Evolutionary conservation across 129 eudicot species (phyloP).

Genomic region (Artemisia annua): DNA sequence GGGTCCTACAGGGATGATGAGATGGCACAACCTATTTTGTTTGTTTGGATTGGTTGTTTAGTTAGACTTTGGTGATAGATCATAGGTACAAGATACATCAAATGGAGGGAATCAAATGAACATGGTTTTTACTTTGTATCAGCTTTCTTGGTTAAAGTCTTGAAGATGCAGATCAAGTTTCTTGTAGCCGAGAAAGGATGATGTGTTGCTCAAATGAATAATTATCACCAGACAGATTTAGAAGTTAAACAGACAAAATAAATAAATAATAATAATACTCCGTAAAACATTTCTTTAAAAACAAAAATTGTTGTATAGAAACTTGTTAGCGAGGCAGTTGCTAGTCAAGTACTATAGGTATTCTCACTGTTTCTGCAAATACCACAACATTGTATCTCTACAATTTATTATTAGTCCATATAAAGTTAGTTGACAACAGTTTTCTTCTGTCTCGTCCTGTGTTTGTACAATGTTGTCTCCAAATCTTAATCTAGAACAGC

Average conservation of each 20-base stretch:
- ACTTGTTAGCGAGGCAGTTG: background rate
- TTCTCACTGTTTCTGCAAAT: background rate
- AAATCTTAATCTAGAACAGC: slow-evolving; percentile 5
- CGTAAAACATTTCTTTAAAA: slow-evolving; percentile 9
- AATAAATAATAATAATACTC: slow-evolving; percentile 7
- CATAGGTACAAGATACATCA: too few species aligned
- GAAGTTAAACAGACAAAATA: background rate
- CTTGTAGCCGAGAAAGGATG: too few species aligned
- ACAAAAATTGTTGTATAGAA: background rate
- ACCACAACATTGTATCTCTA: slow-evolving; percentile 8
- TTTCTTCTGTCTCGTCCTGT: background rate
- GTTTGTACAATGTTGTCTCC: slow-evolving; percentile 3
- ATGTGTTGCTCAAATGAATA: too few species aligned
- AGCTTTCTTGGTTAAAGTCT: too few species aligned
- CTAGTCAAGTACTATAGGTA: slow-evolving; percentile 10
- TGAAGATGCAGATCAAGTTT: too few species aligned
- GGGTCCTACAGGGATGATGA: too few species aligned
- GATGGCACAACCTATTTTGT: too few species aligned
- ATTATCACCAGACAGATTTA: too few species aligned
- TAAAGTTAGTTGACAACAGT: slow-evolving; percentile 11
- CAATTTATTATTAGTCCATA: background rate
- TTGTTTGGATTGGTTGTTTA: too few species aligned
- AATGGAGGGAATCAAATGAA: too few species aligned
- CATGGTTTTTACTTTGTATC: too few species aligned
- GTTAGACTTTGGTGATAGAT: too few species aligned